Evolutionary conservation across 2,329 filamentous ascomycete genomes (phyloP).

Genomic region (Nemania serpens): DNA sequence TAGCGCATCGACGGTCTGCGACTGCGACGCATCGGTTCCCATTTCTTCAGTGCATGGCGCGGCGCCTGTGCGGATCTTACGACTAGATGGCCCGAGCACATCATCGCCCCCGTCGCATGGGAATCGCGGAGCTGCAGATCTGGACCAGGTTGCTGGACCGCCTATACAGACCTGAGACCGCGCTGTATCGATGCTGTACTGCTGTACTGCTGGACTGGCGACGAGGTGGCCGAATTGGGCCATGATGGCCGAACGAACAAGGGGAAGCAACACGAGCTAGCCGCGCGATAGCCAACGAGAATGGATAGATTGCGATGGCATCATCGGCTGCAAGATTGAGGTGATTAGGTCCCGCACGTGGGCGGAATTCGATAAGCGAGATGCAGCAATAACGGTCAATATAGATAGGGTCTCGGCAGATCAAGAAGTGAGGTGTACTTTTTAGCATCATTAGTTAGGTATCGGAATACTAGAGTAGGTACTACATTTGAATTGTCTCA

Average conservation of each 20-base stretch:
- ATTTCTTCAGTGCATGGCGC: constrained; percentile 3
- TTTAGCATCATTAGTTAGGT: too few relatives aligned
- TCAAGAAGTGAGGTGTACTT: background rate
- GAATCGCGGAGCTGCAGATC: background rate
- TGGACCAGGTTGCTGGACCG: constrained; percentile 14
- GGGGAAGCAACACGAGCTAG: constrained; percentile 8
- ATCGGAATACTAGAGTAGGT: too few relatives aligned
- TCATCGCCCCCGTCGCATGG: constrained; percentile 2
- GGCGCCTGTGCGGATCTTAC: background rate
- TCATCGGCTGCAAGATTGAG: constrained; percentile 32
- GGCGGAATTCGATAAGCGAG: constrained; percentile 1
- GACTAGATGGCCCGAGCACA: constrained; percentile 4
- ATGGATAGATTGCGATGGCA: constrained; percentile 28
- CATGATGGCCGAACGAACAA: constrained; percentile 3
- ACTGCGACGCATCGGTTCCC: constrained; percentile 1
- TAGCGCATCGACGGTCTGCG: constrained; percentile 5
- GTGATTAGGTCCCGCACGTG: constrained; percentile 29
- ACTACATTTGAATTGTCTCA: too few relatives aligned
- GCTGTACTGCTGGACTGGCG: background rate
- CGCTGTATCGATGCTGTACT: too few relatives aligned
- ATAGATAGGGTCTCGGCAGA: background rate
- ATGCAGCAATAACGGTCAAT: background rate
- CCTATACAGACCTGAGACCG: too few relatives aligned
- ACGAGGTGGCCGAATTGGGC: constrained; percentile 2
- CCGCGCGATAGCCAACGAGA: constrained; percentile 24